Evolutionary conservation across 2,329 filamentous ascomycete genomes (phyloP).

Genomic region (Sodiomyces alkalinus): DNA sequence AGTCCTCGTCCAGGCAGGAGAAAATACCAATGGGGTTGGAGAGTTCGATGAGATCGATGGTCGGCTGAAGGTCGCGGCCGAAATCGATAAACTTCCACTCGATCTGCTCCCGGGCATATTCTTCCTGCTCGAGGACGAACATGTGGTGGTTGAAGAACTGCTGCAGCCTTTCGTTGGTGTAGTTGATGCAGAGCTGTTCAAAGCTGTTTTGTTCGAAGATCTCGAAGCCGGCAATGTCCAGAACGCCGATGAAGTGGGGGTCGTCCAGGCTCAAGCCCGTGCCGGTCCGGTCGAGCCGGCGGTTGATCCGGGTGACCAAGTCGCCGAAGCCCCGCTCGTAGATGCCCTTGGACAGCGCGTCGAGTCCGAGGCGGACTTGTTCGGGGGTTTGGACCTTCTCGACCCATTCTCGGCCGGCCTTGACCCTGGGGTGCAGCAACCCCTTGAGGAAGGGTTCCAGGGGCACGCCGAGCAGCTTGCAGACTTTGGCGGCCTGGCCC

Average conservation of each 20-base stretch:
- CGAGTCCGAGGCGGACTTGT: slow-evolving; percentile 77
- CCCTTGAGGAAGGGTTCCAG: slow-evolving; percentile 77
- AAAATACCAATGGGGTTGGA: slow-evolving; percentile 98
- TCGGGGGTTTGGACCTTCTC: slow-evolving; percentile 97
- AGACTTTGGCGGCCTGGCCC: slow-evolving; percentile 62
- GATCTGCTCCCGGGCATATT: slow-evolving; percentile 93
- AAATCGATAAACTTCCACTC: slow-evolving; percentile 99
- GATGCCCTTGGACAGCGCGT: slow-evolving; percentile 90
- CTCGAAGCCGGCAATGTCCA: slow-evolving; percentile 98
- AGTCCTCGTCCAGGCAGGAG: slow-evolving; percentile 94
- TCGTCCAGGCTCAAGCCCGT: slow-evolving; percentile 67
- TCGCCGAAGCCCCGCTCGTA: slow-evolving; percentile 94
- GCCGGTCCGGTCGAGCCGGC: slow-evolving; percentile 74
- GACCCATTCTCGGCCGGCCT: slow-evolving; percentile 94
- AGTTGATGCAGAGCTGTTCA: slow-evolving; percentile 98
- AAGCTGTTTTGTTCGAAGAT: slow-evolving; percentile 99
- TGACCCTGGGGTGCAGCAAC: slow-evolving; percentile 81
- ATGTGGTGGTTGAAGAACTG: slow-evolving; percentile 99
- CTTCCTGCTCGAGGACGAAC: slow-evolving; percentile 97
- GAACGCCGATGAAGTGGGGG: slow-evolving; percentile 88
- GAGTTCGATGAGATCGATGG: slow-evolving; percentile 91
- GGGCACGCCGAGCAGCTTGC: slow-evolving; percentile 69
- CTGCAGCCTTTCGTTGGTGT: slow-evolving; percentile 97
- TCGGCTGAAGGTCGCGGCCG: slow-evolving; percentile 89
- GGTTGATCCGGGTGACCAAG: slow-evolving; percentile 81